phyloP scores from a whole-genome alignment of 495 filamentous ascomycete species.

The Monascus purpureus region DNA sequence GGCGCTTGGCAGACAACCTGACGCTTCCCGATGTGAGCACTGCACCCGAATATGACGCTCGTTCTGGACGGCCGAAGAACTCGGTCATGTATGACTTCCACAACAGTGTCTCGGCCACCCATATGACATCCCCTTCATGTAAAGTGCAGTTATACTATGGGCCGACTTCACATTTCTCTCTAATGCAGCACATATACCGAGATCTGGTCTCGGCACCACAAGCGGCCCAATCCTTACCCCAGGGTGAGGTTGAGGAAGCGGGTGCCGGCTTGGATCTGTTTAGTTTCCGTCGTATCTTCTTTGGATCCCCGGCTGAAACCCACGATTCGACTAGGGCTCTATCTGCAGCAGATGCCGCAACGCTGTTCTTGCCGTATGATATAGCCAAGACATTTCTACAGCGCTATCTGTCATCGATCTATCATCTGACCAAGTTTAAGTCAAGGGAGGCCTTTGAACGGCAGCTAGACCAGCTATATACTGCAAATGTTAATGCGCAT shows the following conservation, averaged over 20 bases:
- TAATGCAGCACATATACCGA: slow-evolving; percentile 31
- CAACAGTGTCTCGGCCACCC: slow-evolving; percentile 30
- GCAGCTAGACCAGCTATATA: slow-evolving; percentile 20
- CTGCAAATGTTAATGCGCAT: slow-evolving; percentile 7
- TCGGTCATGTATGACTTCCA: slow-evolving; percentile 21
- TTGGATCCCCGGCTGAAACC: slow-evolving; percentile 21
- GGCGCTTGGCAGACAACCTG: not conserved
- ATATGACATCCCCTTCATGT: slow-evolving; percentile 31
- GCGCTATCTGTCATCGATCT: slow-evolving; percentile 19
- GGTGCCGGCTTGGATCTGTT: slow-evolving; percentile 30
- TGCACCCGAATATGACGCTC: slow-evolving; percentile 9
- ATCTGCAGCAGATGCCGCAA: slow-evolving; percentile 7
- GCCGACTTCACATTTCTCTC: slow-evolving; percentile 29
- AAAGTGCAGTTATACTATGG: slow-evolving; percentile 34
- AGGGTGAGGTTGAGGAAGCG: slow-evolving; percentile 27
- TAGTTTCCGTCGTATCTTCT: slow-evolving; percentile 31
- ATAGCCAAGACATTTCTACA: slow-evolving; percentile 21
- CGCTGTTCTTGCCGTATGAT: slow-evolving; percentile 25
- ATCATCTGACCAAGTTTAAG: slow-evolving; percentile 20
- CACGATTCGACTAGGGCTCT: slow-evolving; percentile 11
- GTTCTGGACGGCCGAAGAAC: slow-evolving; percentile 7
- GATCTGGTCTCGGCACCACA: slow-evolving; percentile 18
- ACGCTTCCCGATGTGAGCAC: slow-evolving; percentile 1
- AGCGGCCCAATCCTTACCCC: slow-evolving; percentile 8
- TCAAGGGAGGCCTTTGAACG: slow-evolving; percentile 14